Evolutionary conservation across 768 basidiomycete genomes (phyloP), one percentile per base, ranked within the genome.

Genomic region (Lactarius akahatsu): DNA sequence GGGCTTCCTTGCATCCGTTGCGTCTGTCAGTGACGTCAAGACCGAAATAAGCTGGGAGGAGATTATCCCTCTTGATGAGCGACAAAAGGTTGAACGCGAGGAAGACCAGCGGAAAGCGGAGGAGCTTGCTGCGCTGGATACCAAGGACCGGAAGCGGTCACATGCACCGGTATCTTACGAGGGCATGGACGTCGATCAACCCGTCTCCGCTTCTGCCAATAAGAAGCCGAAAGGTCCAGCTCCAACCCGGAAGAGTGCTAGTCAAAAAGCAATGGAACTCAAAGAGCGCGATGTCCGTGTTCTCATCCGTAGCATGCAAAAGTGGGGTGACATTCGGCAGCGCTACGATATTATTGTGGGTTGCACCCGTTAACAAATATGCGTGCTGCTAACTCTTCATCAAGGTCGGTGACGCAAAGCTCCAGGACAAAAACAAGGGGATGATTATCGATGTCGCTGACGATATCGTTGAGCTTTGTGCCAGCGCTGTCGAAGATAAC

Each of bases 11-110:
- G 89, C 95, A 30, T 90, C 92, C 70, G 96, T 98, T 75, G 96
- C 96, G 26, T 89, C 89, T 59, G 93, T 98, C 71, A 97, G 94
- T 77, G 97, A 99, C 76, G 88, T 99, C 74, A 98, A 98, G 84
- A 94, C 95, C 74, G 96, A 98, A 78, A 94, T 96, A 87, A 94
- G 77, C 73, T 99, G 97, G 97, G 97, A 99, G 74, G 97, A 98
- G 68, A 98, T 99, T 77, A 98, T 99, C 72, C 97, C 97, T 20
- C 76, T 91, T 10, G 94, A 96, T 28, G 94, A 94, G 72, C 89
- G 97, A 7, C 87, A 89, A 76, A 88, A 86, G 74, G 86, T 89
- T 54, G 94, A 94, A 67, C 83, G 84, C 34, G 95, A 96, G 70
- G 89, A 93, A 66, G 88, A 89, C 67, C 83, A 88, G 65, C 82